Conservation (phyloP, 495 filamentous ascomycete species). For the Astrothelium subdiscretum region DNA sequence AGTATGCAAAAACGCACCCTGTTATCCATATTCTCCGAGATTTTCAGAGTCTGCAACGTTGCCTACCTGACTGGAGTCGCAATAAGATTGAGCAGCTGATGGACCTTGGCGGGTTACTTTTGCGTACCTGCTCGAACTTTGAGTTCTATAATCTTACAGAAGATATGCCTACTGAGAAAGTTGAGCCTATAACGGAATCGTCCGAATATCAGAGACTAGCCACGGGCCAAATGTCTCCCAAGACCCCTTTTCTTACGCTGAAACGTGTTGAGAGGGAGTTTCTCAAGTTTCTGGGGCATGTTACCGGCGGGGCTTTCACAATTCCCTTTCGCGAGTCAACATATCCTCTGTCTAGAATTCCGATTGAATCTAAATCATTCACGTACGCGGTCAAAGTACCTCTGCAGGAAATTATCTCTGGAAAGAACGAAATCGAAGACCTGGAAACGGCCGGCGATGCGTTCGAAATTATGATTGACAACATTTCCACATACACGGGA, state of each 20-base stretch:
- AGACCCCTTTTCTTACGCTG: conserved; percentile 52
- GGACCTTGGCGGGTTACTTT: conserved; percentile 44
- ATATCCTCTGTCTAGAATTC: conserved; percentile 58
- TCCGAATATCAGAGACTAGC: conserved; percentile 25
- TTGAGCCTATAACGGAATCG: conserved; percentile 15
- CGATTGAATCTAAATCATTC: conserved; percentile 50
- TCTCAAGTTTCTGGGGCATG: conserved; percentile 50
- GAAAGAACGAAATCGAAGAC: conserved; percentile 44
- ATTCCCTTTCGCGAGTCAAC: conserved; percentile 53
- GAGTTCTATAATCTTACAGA: conserved; percentile 68
- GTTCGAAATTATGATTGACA: conserved; percentile 59
- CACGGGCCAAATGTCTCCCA: conserved; percentile 33
- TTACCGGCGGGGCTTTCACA: conserved; percentile 42
- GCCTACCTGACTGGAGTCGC: conserved; percentile 50
- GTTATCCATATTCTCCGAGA: conserved; percentile 66
- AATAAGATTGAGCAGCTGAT: conserved; percentile 36
- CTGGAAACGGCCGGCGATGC: conserved; percentile 61
- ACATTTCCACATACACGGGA: not conserved
- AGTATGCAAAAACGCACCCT: conserved; percentile 47
- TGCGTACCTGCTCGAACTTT: conserved; percentile 56
- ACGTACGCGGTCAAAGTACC: conserved; percentile 57
- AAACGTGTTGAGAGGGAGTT: conserved; percentile 67
- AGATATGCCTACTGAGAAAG: conserved; percentile 4
- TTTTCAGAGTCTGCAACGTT: conserved; percentile 49
- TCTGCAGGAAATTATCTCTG: conserved; percentile 46